Conservation (phyloP, 805 yeast genomes). For the Suhomyces sp. region DNA sequence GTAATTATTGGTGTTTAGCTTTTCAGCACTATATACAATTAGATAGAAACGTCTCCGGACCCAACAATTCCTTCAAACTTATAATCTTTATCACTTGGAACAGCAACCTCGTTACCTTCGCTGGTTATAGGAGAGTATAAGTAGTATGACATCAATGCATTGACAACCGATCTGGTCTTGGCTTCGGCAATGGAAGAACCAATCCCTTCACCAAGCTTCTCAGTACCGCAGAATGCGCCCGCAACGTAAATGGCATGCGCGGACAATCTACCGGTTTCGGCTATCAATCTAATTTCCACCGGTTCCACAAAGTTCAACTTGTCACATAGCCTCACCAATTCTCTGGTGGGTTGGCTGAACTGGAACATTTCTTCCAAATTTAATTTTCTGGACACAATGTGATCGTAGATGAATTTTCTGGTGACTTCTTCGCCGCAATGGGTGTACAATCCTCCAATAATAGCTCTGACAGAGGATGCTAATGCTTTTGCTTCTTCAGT, state of each 20-base stretch:
- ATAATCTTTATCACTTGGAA: slow-evolving; percentile 59
- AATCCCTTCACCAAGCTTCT: slow-evolving; percentile 88
- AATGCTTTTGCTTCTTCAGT: slow-evolving; percentile 45
- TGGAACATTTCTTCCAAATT: slow-evolving; percentile 72
- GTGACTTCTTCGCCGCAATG: slow-evolving; percentile 66
- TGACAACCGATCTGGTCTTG: slow-evolving; percentile 85
- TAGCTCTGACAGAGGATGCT: slow-evolving; percentile 75
- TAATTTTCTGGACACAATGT: slow-evolving; percentile 78
- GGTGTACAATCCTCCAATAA: slow-evolving; percentile 79
- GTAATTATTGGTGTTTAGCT: not conserved
- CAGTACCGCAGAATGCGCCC: slow-evolving; percentile 83
- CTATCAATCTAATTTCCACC: slow-evolving; percentile 68
- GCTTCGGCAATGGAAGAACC: slow-evolving; percentile 91
- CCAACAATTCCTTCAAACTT: slow-evolving; percentile 42
- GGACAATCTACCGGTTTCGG: slow-evolving; percentile 90
- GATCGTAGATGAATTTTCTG: slow-evolving; percentile 65
- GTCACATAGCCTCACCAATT: slow-evolving; percentile 71
- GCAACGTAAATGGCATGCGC: slow-evolving; percentile 83
- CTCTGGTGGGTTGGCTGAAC: slow-evolving; percentile 83
- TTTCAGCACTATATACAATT: slow-evolving; percentile 11
- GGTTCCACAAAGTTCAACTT: slow-evolving; percentile 75
- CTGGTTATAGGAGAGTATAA: slow-evolving; percentile 74
- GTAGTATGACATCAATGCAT: slow-evolving; percentile 89
- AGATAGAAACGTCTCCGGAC: slow-evolving; percentile 44
- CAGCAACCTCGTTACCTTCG: slow-evolving; percentile 39